A percentile compares a stretch with the other conserved stretches of the same genome.
Evolutionary conservation across 345 rosid species (phyloP).

Genomic region (Bruguiera gymnorhiza): DNA sequence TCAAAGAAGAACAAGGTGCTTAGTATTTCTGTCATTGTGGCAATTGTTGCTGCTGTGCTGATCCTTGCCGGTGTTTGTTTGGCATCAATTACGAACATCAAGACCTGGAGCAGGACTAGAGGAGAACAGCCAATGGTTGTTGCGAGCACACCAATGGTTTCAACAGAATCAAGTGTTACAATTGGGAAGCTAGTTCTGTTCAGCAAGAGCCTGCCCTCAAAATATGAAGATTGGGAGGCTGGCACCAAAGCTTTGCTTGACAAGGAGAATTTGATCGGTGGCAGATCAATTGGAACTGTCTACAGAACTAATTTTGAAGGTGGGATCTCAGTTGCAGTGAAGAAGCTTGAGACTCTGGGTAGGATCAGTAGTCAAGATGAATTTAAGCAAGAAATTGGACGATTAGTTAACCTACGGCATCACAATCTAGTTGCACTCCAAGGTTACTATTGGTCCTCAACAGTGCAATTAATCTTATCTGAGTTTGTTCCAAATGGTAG

Average conservation of each 20-base stretch:
- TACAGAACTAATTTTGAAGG: slow-evolving; percentile 82
- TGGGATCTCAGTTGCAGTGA: slow-evolving; percentile 84
- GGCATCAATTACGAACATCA: slow-evolving; percentile 74
- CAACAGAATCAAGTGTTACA: slow-evolving; percentile 64
- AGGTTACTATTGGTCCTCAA: slow-evolving; percentile 86
- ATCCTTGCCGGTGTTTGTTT: slow-evolving; percentile 81
- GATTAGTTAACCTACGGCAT: slow-evolving; percentile 68
- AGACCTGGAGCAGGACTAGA: slow-evolving; percentile 52
- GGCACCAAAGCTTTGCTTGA: slow-evolving; percentile 90
- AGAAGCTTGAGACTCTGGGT: slow-evolving; percentile 84
- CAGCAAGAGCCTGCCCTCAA: slow-evolving; percentile 88
- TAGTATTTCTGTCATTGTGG: slow-evolving; percentile 72
- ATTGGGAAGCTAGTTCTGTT: slow-evolving; percentile 90
- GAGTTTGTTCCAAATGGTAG: slow-evolving; percentile 73
- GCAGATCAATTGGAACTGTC: slow-evolving; percentile 85
- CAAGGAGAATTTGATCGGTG: slow-evolving; percentile 80
- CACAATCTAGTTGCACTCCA: slow-evolving; percentile 73
- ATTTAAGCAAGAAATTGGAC: slow-evolving; percentile 82
- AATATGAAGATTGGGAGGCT: slow-evolving; percentile 93
- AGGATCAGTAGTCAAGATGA: slow-evolving; percentile 89
- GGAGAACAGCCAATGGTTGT: slow-evolving; percentile 45
- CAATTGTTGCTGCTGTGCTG: slow-evolving; percentile 77
- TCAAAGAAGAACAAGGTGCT: slow-evolving; percentile 47
- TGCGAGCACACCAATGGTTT: slow-evolving; percentile 74
- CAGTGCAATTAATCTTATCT: slow-evolving; percentile 75